phyloP scores from a whole-genome alignment of 2,329 filamentous ascomycete genomes.

The Laburnicola sp. region DNA sequence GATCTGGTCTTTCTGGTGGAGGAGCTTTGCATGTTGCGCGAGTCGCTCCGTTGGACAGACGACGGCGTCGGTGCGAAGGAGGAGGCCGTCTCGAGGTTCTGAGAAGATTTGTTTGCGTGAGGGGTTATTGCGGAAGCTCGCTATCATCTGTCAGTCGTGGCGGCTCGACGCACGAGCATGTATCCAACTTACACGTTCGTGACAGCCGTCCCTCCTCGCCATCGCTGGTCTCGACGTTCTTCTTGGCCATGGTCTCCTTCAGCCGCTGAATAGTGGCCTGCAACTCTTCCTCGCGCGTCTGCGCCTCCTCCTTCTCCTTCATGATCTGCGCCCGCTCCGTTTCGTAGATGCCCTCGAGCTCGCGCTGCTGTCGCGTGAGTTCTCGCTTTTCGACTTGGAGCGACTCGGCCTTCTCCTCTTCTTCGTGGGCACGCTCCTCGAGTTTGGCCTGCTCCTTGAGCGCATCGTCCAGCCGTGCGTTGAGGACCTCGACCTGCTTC shows the following conservation, averaged over 20 bases:
- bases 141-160: constrained; percentile 33
- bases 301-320: constrained; percentile 89
- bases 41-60: constrained; percentile 83
- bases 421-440: constrained; percentile 86
- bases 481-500: constrained; percentile 82
- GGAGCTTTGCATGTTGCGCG: constrained; percentile 85
- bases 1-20: constrained; percentile 93
- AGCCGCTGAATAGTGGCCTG: constrained; percentile 86
- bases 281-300: constrained; percentile 84
- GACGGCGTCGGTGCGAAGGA: constrained; percentile 88
- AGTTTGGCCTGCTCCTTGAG: constrained; percentile 79
- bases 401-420: constrained; percentile 78
- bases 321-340: constrained; percentile 83
- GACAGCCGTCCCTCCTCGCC: constrained; percentile 57
- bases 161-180: not conserved
- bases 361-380: constrained; percentile 77
- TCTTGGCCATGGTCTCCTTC: constrained; percentile 84
- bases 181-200: constrained; percentile 52
- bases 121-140: constrained; percentile 50
- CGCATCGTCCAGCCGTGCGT: constrained; percentile 83
- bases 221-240: constrained; percentile 59
- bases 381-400: constrained; percentile 86
- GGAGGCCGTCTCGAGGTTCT: constrained; percentile 72
- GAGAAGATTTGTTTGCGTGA: constrained; percentile 55
- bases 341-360: constrained; percentile 92